Conservation (phyloP, 208 protist species). For the Trypanosoma cruzi region DNA sequence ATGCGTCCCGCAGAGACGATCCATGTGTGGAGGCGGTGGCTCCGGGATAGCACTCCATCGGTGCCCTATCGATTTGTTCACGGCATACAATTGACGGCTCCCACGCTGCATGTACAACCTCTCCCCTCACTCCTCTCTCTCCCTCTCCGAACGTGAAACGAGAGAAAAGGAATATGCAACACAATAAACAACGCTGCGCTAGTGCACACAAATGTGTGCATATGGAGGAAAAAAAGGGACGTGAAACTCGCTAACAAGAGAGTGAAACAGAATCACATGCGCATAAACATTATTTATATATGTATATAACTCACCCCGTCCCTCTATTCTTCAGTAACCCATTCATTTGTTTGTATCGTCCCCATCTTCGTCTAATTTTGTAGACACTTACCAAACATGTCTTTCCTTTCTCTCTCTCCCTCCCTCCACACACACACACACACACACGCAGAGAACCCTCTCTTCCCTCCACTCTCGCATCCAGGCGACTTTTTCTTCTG, state of each 20-base stretch:
- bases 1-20: conserved; percentile 76
- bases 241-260: not conserved
- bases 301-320: too few species aligned
- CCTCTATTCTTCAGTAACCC: too few species aligned
- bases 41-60: conserved; percentile 75
- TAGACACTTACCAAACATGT: not conserved
- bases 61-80: conserved; percentile 61
- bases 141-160: not conserved
- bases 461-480: not conserved
- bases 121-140: not conserved
- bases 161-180: not conserved
- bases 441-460: not conserved
- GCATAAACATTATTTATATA: not conserved
- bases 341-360: too few species aligned
- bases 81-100: conserved; percentile 30
- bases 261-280: conserved; percentile 5
- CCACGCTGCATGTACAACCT: conserved; percentile 23
- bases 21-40: conserved; percentile 56
- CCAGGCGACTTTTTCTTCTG: conserved; percentile 5
- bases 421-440: not conserved
- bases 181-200: not conserved
- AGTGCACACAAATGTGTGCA: too few species aligned
- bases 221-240: not conserved
- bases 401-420: not conserved
- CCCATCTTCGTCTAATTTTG: too few species aligned